Conservation (phyloP, 345 rosid genomes). For the Aquilaria yunnanensis region DNA sequence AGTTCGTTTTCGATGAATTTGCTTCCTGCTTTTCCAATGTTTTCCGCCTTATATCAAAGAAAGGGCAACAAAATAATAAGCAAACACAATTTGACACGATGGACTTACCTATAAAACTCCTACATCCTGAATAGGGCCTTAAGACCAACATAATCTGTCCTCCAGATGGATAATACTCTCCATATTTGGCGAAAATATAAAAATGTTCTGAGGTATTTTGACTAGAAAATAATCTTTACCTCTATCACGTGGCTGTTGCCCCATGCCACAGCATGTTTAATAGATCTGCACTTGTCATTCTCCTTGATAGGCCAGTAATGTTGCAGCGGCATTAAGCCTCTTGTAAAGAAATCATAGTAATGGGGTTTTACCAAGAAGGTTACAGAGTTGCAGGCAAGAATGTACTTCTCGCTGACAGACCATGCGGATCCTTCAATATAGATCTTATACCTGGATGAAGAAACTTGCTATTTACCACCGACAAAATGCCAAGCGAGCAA, state of each 20-base stretch:
- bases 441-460: constrained; percentile 56
- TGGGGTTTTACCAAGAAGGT: constrained; percentile 54
- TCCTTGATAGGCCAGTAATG: constrained; percentile 76
- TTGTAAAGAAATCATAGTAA: constrained; percentile 64
- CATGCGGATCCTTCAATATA: constrained; percentile 82
- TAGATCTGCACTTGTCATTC: constrained; percentile 61
- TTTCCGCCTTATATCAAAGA: constrained; percentile 45
- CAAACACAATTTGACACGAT: background rate
- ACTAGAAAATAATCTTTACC: constrained; percentile 27
- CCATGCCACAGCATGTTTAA: constrained; percentile 74
- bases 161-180: too few relatives aligned
- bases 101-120: too few relatives aligned
- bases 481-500: background rate
- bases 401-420: constrained; percentile 88
- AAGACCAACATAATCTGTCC: too few relatives aligned
- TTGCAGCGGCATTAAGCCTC: constrained; percentile 52
- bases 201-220: too few relatives aligned
- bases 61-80: background rate
- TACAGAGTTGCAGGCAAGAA: constrained; percentile 73
- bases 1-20: constrained; percentile 41
- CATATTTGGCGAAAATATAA: too few relatives aligned
- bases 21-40: constrained; percentile 55
- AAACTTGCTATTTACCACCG: background rate
- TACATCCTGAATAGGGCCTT: too few relatives aligned
- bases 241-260: constrained; percentile 52